Evolutionary conservation across 306 rosid species (phyloP).

Genomic region (Vigna reflexopilosa): DNA sequence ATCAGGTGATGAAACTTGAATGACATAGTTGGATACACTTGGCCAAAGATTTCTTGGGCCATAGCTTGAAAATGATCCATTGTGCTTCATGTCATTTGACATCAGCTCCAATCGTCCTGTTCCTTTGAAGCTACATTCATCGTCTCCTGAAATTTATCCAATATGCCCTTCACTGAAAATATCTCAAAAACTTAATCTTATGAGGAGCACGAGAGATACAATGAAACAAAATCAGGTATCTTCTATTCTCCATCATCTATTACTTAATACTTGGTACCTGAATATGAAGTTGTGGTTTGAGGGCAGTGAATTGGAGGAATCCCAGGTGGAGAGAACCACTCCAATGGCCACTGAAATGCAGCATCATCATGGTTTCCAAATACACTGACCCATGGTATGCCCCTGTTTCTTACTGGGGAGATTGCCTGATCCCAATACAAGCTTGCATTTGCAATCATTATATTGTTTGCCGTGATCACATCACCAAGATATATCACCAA

Average conservation of each 20-base stretch:
- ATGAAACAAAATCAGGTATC: slow-evolving; percentile 27
- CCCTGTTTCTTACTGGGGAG: slow-evolving; percentile 71
- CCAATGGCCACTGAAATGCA: slow-evolving; percentile 74
- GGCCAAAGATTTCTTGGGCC: slow-evolving; percentile 89
- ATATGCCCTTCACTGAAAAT: slow-evolving; percentile 20
- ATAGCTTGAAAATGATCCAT: slow-evolving; percentile 56
- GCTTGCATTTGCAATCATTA: slow-evolving; percentile 72
- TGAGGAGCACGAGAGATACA: slow-evolving; percentile 10
- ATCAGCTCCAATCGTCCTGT: slow-evolving; percentile 65
- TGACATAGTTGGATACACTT: slow-evolving; percentile 77
- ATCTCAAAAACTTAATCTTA: slow-evolving; percentile 14
- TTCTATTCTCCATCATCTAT: neutral
- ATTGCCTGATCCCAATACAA: slow-evolving; percentile 82
- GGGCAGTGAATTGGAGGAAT: slow-evolving; percentile 68
- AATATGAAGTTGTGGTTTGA: slow-evolving; percentile 39
- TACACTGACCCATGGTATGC: slow-evolving; percentile 81
- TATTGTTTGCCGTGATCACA: slow-evolving; percentile 83
- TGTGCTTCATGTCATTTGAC: slow-evolving; percentile 61
- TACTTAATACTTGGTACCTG: slow-evolving; percentile 52
- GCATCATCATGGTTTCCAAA: slow-evolving; percentile 95
- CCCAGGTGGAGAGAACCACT: slow-evolving; percentile 80
- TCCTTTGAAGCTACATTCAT: slow-evolving; percentile 76
- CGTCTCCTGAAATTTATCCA: slow-evolving; percentile 47
- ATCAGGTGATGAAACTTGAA: slow-evolving; percentile 59
- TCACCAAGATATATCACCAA: slow-evolving; percentile 93